Evolutionary conservation across 768 basidiomycete species (phyloP).

Genomic region (Lactarius tabidus): DNA sequence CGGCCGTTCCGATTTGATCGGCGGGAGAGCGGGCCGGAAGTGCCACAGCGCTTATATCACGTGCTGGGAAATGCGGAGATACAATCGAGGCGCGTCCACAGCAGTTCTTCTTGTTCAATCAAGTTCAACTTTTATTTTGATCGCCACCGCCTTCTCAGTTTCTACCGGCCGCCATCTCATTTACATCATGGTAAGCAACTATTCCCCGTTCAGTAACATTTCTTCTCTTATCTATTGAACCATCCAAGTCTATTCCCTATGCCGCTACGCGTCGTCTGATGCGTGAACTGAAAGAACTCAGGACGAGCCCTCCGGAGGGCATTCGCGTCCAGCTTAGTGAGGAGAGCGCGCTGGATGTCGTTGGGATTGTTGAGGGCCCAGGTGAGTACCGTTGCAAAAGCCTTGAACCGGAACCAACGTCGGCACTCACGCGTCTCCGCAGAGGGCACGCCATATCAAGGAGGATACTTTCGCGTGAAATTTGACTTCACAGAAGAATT

Average conservation of each 20-base stretch:
- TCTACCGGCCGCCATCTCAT: background rate
- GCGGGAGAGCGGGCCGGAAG: background rate
- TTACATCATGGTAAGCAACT: slow-evolving; percentile 5
- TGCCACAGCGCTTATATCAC: background rate
- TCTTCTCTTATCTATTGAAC: background rate
- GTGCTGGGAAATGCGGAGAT: background rate
- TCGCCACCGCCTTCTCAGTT: background rate
- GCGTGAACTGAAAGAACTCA: slow-evolving; percentile 79
- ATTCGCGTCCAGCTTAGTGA: slow-evolving; percentile 83
- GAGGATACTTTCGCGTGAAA: slow-evolving; percentile 68
- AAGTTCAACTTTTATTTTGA: slow-evolving; percentile 9
- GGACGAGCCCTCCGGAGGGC: slow-evolving; percentile 84
- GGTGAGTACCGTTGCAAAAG: slow-evolving; percentile 48
- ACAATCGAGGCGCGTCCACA: background rate
- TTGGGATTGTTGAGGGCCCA: slow-evolving; percentile 86
- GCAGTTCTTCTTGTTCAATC: background rate
- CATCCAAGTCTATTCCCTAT: slow-evolving; percentile 40
- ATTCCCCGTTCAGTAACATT: background rate
- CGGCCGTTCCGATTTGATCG: background rate
- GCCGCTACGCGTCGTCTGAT: slow-evolving; percentile 78
- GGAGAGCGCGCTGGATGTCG: slow-evolving; percentile 84
- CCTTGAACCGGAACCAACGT: background rate
- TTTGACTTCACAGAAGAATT: slow-evolving; percentile 94
- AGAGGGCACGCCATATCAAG: slow-evolving; percentile 67
- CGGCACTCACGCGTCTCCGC: slow-evolving; percentile 23